A percentile compares a stretch with the other conserved stretches of the same genome.
These are phyloP conservation scores for Blastobotrys raffinosifermentans DNA, from an alignment of 1,139 yeast species.

Conservation along the genomic window DNA sequence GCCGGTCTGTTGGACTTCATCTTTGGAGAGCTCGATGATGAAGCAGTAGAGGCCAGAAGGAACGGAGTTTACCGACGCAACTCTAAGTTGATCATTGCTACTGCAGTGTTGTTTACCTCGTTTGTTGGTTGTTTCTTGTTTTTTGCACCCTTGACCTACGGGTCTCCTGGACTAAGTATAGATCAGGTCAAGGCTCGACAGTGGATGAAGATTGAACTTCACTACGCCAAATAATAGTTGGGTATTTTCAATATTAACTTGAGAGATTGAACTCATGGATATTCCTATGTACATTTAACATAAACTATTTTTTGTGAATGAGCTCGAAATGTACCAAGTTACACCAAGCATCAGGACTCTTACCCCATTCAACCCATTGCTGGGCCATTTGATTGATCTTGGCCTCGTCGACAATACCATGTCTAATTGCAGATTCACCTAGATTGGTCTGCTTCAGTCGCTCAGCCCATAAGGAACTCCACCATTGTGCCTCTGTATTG, in stretches of 20 bases:
- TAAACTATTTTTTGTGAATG: slow-evolving; percentile 16
- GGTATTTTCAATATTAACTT: too few species aligned
- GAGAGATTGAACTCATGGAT: neutral
- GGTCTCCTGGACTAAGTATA: slow-evolving; percentile 57
- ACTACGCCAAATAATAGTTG: slow-evolving; percentile 59
- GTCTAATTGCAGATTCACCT: too few species aligned
- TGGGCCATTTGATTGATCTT: too few species aligned
- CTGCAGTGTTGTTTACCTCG: slow-evolving; percentile 41
- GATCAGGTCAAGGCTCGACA: slow-evolving; percentile 68
- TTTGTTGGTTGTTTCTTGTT: slow-evolving; percentile 60
- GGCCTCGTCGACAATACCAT: too few species aligned
- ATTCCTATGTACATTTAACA: neutral
- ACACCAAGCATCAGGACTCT: slow-evolving; percentile 18
- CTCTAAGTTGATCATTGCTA: slow-evolving; percentile 32
- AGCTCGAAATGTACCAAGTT: slow-evolving; percentile 20
- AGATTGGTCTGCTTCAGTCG: slow-evolving; percentile 19
- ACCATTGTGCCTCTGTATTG: slow-evolving; percentile 19
- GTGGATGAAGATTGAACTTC: slow-evolving; percentile 77
- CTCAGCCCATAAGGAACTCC: slow-evolving; percentile 26
- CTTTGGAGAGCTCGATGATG: slow-evolving; percentile 47
- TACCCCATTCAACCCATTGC: slow-evolving; percentile 22
- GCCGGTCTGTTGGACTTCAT: slow-evolving; percentile 80
- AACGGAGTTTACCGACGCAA: slow-evolving; percentile 10
- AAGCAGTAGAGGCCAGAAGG: slow-evolving; percentile 19
- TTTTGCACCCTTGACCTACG: slow-evolving; percentile 84